phyloP scores from a whole-genome alignment of 2,329 filamentous ascomycete species.

The Colletotrichum sp. region DNA sequence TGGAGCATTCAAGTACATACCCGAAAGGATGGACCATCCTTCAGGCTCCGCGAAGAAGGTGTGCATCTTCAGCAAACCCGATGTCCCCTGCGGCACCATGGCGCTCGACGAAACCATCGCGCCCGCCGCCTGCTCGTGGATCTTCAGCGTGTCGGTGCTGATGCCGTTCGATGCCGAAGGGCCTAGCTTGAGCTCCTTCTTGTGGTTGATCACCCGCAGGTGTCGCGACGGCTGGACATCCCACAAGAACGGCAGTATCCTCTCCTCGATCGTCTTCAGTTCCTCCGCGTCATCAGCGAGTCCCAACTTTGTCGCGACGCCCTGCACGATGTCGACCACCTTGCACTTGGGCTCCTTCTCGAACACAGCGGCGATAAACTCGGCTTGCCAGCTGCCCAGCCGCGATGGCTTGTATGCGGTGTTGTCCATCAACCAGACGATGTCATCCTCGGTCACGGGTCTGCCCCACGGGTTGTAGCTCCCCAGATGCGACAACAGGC shows the following conservation, averaged over 20 bases:
- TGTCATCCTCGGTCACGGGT: conserved; percentile 68
- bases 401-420: conserved; percentile 71
- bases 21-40: conserved; percentile 85
- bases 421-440: conserved; percentile 90
- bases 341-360: conserved; percentile 71
- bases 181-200: conserved; percentile 60
- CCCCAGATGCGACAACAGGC: conserved; percentile 56
- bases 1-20: conserved; percentile 41
- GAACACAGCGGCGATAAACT: conserved; percentile 85
- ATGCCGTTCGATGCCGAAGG: conserved; percentile 77
- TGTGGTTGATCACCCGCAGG: conserved; percentile 66
- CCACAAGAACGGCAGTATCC: conserved; percentile 80
- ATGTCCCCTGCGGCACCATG: conserved; percentile 53
- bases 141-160: conserved; percentile 63
- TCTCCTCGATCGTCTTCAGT: conserved; percentile 64
- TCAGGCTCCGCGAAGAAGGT: conserved; percentile 78
- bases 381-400: conserved; percentile 71
- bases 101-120: conserved; percentile 52
- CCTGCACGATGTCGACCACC: conserved; percentile 71
- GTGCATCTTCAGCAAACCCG: conserved; percentile 65
- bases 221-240: conserved; percentile 73
- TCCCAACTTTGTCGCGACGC: conserved; percentile 72
- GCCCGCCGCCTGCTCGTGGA: conserved; percentile 55
- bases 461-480: conserved; percentile 63
- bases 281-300: conserved; percentile 65